Percentiles rank a stretch among this genome's conserved stretches.
Evolutionary conservation across 2,329 filamentous ascomycete genomes (phyloP).

Genomic region (Aureobasidium sp.): DNA sequence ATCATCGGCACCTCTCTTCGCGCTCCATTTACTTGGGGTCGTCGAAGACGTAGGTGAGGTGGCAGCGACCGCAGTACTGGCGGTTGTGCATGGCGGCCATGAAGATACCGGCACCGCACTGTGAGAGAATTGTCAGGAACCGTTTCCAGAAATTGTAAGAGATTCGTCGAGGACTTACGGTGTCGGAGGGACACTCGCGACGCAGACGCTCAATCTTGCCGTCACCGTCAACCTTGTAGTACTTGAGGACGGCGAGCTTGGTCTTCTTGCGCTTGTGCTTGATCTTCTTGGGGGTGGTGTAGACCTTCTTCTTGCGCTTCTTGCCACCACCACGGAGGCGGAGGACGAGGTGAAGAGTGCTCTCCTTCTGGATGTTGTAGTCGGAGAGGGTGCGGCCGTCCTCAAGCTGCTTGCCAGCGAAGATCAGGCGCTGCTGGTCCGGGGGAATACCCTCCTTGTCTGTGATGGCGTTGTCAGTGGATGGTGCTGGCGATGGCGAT

Average conservation of each 20-base stretch:
- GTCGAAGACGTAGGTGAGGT: constrained; percentile 65
- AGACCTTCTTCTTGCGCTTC: constrained; percentile 99
- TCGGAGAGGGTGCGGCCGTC: constrained; percentile 97
- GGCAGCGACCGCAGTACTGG: constrained; percentile 82
- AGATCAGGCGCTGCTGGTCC: constrained; percentile 99
- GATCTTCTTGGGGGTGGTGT: constrained; percentile 99
- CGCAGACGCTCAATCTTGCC: constrained; percentile 99
- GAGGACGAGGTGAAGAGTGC: constrained; percentile 94
- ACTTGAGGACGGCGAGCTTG: constrained; percentile 99
- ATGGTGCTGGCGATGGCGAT: background rate
- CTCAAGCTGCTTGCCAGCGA: constrained; percentile 99
- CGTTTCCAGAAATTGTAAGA: background rate
- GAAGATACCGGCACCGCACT: constrained; percentile 99
- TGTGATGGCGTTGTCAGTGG: constrained; percentile 92
- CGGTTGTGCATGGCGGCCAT: constrained; percentile 99
- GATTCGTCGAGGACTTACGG: constrained; percentile 52
- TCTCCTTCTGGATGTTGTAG: constrained; percentile 99
- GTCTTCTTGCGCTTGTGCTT: constrained; percentile 99
- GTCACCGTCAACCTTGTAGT: constrained; percentile 99
- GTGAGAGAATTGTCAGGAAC: constrained; percentile 32
- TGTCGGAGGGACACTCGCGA: constrained; percentile 90
- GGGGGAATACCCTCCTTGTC: constrained; percentile 99
- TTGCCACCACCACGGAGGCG: constrained; percentile 97
- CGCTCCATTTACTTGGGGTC: constrained; percentile 36
- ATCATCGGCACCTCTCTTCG: background rate